These are phyloP conservation scores for Hypoxylon sp. DNA, from an alignment of 2,329 filamentous ascomycete species.

Conservation along the genomic window DNA sequence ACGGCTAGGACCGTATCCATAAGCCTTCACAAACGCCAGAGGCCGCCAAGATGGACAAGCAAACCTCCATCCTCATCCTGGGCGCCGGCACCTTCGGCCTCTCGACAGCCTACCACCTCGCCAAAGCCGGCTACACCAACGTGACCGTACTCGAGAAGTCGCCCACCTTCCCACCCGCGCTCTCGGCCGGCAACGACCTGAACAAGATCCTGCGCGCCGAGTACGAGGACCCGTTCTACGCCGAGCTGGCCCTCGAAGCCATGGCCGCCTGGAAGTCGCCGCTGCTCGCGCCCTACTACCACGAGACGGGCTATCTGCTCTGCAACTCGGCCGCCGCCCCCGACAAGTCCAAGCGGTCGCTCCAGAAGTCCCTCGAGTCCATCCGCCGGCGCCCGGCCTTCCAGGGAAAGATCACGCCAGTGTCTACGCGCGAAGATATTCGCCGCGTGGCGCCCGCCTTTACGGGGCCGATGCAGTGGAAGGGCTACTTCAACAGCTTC, in stretches of 20 bases:
- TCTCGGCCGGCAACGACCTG: constrained; percentile 65
- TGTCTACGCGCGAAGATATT: constrained; percentile 51
- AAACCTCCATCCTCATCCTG: constrained; percentile 39
- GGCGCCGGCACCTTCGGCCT: constrained; percentile 49
- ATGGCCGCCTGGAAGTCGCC: constrained; percentile 60
- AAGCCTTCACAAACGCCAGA: not conserved
- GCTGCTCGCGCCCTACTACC: constrained; percentile 61
- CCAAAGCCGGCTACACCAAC: constrained; percentile 50
- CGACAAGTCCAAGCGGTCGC: constrained; percentile 55
- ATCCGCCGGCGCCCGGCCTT: constrained; percentile 52
- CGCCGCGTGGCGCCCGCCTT: constrained; percentile 56
- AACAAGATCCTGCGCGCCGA: constrained; percentile 69
- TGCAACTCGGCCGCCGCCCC: constrained; percentile 57
- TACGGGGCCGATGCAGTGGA: constrained; percentile 57
- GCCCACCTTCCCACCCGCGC: constrained; percentile 47
- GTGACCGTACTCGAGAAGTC: constrained; percentile 52
- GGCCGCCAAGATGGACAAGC: constrained; percentile 24
- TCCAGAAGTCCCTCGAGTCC: constrained; percentile 53
- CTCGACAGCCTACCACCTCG: constrained; percentile 53
- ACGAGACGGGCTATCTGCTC: constrained; percentile 57
- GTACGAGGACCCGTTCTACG: constrained; percentile 66
- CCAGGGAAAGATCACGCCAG: constrained; percentile 49
- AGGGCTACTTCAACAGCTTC: constrained; percentile 65
- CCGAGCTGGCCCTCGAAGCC: constrained; percentile 61
- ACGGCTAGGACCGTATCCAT: not conserved